Evolutionary conservation across 1,284 basidiomycete genomes (phyloP).

Genomic region (Boletus sp.): DNA sequence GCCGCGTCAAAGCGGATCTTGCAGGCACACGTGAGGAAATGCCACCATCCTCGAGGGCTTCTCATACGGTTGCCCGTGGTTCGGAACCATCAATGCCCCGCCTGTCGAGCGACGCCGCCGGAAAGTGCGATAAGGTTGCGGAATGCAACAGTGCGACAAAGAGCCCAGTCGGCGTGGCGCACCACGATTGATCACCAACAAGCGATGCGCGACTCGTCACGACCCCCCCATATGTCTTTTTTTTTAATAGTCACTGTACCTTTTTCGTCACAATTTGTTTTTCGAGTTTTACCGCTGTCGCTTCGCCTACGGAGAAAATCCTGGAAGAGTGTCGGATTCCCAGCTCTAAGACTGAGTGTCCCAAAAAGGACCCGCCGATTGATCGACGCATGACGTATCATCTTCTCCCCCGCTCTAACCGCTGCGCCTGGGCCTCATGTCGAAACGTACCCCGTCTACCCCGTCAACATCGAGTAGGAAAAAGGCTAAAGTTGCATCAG

Average conservation of each 20-base stretch:
- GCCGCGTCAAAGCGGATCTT: conserved; percentile 15
- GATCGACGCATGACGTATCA: conserved; percentile 32
- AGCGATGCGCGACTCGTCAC: conserved; percentile 5
- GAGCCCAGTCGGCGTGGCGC: conserved; percentile 19
- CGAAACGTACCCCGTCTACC: conserved; percentile 22
- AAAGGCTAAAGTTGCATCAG: conserved; percentile 17
- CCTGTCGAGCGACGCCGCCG: conserved; percentile 17
- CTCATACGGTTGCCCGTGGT: not conserved
- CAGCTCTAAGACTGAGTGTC: conserved; percentile 8
- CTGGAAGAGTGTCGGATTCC: not conserved
- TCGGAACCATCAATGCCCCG: conserved; percentile 7
- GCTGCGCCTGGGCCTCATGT: conserved; percentile 18
- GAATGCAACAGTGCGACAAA: conserved; percentile 4
- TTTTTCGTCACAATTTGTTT: conserved; percentile 1
- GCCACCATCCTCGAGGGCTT: not conserved
- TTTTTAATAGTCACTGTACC: not conserved
- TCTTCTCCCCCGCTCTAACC: conserved; percentile 14
- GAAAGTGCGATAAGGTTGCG: conserved; percentile 12
- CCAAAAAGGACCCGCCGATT: conserved; percentile 21
- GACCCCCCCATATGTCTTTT: not conserved
- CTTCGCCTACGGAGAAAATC: not conserved
- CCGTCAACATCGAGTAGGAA: conserved; percentile 18
- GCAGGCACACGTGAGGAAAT: conserved; percentile 12
- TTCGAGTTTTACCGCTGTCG: not conserved
- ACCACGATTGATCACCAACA: conserved; percentile 13